phyloP scores from a whole-genome alignment of 495 filamentous ascomycete species.

The Talaromyces stipitatus region DNA sequence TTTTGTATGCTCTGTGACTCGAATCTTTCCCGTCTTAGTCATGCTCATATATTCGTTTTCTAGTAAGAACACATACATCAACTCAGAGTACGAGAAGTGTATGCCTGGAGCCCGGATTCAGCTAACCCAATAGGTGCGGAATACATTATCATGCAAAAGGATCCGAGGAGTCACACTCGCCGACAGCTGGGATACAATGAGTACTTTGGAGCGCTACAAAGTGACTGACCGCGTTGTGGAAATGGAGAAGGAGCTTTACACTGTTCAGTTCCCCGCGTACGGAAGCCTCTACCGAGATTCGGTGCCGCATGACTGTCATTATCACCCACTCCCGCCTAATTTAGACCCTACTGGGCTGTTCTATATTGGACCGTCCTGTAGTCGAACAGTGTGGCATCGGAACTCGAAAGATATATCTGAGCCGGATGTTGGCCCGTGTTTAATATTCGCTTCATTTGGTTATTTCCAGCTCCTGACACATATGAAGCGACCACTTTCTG shows the following conservation, averaged over 20 bases:
- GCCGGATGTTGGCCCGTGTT: conserved; percentile 12
- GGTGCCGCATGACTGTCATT: conserved; percentile 4
- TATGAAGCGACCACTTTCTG: conserved; percentile 1
- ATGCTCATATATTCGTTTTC: conserved; percentile 35
- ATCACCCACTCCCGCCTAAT: conserved; percentile 9
- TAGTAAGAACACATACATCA: conserved; percentile 14
- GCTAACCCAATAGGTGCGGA: conserved; percentile 25
- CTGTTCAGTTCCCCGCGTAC: conserved; percentile 16
- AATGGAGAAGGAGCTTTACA: conserved; percentile 18
- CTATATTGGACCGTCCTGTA: conserved; percentile 14
- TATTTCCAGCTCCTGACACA: conserved; percentile 6
- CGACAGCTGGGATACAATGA: conserved; percentile 17
- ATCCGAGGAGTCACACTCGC: conserved; percentile 13
- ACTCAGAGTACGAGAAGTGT: conserved; percentile 21
- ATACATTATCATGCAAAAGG: conserved; percentile 30
- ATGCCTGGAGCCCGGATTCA: conserved; percentile 18
- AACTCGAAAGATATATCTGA: not conserved
- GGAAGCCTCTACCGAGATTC: conserved; percentile 18
- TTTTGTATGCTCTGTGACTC: conserved; percentile 17
- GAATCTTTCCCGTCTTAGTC: conserved; percentile 3
- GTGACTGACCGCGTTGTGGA: conserved; percentile 19
- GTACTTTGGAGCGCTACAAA: conserved; percentile 11
- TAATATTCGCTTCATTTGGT: conserved; percentile 4
- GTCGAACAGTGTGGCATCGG: conserved; percentile 7
- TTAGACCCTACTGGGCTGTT: conserved; percentile 11